Percentiles rank a stretch among this genome's conserved stretches.
These are phyloP conservation scores for Hypomontagnella monticulosa DNA, from an alignment of 495 filamentous ascomycete species.

Conservation along the genomic window DNA sequence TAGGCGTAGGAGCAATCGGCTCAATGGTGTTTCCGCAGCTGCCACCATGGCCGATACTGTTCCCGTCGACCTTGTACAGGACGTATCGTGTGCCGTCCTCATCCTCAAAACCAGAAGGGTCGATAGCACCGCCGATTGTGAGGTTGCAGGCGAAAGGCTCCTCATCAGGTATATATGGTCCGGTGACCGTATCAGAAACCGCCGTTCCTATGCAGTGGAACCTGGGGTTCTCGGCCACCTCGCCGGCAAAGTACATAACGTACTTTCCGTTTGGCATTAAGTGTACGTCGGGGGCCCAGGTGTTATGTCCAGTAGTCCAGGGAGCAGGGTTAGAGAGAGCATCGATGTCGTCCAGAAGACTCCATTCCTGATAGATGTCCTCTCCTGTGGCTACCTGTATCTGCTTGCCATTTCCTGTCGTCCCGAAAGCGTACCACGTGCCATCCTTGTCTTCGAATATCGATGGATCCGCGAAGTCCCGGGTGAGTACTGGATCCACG, in stretches of 20 bases:
- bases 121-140: conserved; percentile 66
- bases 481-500: conserved; percentile 24
- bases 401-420: conserved; percentile 43
- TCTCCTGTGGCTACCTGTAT: conserved; percentile 49
- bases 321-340: conserved; percentile 40
- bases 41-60: conserved; percentile 65
- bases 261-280: conserved; percentile 52
- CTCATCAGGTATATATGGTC: conserved; percentile 61
- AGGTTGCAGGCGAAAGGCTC: conserved; percentile 62
- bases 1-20: conserved; percentile 63
- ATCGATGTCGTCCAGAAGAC: conserved; percentile 41
- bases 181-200: conserved; percentile 50
- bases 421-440: conserved; percentile 53
- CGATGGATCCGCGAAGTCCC: conserved; percentile 51
- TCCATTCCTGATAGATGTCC: conserved; percentile 41
- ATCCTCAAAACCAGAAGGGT: conserved; percentile 64
- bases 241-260: conserved; percentile 69
- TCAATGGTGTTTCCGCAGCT: conserved; percentile 63
- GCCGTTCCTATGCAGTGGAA: conserved; percentile 68
- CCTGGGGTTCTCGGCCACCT: conserved; percentile 44
- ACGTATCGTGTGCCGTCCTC: conserved; percentile 64
- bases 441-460: conserved; percentile 46
- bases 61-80: conserved; percentile 72
- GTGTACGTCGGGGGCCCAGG: conserved; percentile 63
- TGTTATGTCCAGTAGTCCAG: conserved; percentile 47